These are phyloP conservation scores for Obba rivulosa DNA, from an alignment of 768 basidiomycete species.

Conservation along the genomic window DNA sequence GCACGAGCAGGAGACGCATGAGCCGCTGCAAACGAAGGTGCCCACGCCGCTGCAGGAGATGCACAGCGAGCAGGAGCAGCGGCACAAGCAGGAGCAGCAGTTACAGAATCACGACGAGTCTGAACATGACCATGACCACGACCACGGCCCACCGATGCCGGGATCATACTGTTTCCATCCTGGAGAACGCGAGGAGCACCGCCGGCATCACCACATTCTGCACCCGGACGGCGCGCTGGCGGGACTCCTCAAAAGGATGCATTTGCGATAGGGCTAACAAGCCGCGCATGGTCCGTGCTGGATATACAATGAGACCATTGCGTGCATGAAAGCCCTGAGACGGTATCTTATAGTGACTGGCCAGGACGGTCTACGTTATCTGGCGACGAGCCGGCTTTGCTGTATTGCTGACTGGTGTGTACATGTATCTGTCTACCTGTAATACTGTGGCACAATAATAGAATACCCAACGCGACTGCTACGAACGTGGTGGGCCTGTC, in stretches of 20 bases:
- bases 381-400: too few relatives aligned
- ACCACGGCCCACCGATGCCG: slow-evolving; percentile 37
- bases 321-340: too few relatives aligned
- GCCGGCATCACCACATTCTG: slow-evolving; percentile 5
- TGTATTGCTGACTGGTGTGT: background rate
- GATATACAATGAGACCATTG: too few relatives aligned
- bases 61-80: background rate
- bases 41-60: slow-evolving; percentile 10
- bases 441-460: too few relatives aligned
- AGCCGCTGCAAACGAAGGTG: slow-evolving; percentile 19
- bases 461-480: too few relatives aligned
- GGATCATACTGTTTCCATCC: slow-evolving; percentile 48
- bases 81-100: slow-evolving; percentile 1
- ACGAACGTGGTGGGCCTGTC: too few relatives aligned
- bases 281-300: too few relatives aligned
- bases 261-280: slow-evolving; percentile 5
- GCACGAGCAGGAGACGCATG: slow-evolving; percentile 17
- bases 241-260: slow-evolving; percentile 14
- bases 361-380: too few relatives aligned
- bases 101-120: background rate
- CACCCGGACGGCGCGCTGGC: slow-evolving; percentile 4
- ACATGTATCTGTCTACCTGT: too few relatives aligned
- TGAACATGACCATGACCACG: slow-evolving; percentile 5
- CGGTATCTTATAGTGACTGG: too few relatives aligned
- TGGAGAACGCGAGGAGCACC: slow-evolving; percentile 1